Conservation (phyloP, 306 rosid species). For the Sicyos baderoa region DNA sequence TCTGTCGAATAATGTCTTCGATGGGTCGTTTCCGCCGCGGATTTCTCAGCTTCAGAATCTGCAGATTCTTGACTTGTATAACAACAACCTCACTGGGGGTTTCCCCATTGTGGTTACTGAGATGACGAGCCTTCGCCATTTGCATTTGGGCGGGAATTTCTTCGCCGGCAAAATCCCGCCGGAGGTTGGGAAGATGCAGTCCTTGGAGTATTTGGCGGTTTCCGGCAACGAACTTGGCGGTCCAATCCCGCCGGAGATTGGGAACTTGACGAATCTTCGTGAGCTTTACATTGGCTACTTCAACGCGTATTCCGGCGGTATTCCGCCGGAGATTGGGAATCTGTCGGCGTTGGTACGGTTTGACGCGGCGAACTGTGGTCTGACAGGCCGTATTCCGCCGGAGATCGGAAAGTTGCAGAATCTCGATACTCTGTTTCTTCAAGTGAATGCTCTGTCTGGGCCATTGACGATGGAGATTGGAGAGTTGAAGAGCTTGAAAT, state of each 20-base stretch:
- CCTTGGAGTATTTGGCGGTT: conserved; percentile 63
- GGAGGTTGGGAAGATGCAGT: conserved; percentile 41
- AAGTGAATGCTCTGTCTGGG: conserved; percentile 74
- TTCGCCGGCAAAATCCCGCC: conserved; percentile 70
- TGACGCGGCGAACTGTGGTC: conserved; percentile 69
- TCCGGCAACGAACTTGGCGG: conserved; percentile 81
- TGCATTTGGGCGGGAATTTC: conserved; percentile 83
- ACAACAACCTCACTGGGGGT: conserved; percentile 69
- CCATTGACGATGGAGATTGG: conserved; percentile 53
- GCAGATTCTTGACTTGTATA: conserved; percentile 62
- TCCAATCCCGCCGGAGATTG: conserved; percentile 63
- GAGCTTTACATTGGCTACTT: conserved; percentile 82
- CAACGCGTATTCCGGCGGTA: conserved; percentile 55
- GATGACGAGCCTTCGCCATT: conserved; percentile 54
- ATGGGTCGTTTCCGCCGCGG: conserved; percentile 51
- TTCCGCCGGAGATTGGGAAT: conserved; percentile 76
- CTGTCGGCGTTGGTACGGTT: conserved; percentile 57
- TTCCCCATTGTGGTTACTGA: conserved; percentile 50
- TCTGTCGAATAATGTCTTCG: conserved; percentile 73
- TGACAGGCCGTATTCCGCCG: conserved; percentile 65
- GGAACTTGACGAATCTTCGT: conserved; percentile 53
- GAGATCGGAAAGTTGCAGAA: conserved; percentile 51
- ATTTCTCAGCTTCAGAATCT: conserved; percentile 47
- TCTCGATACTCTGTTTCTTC: conserved; percentile 80
- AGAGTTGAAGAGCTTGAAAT: conserved; percentile 48